phyloP scores from a whole-genome alignment of 2,329 filamentous ascomycete genomes.

The Plenodomus lindquistii region DNA sequence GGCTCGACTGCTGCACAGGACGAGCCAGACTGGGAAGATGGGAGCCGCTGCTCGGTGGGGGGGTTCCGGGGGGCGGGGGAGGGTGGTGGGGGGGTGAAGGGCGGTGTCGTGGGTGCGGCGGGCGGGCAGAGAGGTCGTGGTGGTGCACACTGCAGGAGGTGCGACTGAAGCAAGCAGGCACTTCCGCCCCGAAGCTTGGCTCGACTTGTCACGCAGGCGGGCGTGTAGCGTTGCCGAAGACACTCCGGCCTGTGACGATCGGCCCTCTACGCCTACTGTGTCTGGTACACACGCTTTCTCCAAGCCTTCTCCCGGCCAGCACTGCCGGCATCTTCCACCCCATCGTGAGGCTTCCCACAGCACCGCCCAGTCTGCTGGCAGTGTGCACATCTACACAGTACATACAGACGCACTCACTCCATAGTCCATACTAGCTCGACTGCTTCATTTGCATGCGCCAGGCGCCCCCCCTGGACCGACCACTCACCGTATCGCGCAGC shows the following conservation, averaged over 20 bases:
- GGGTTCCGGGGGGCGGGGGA: constrained; percentile 12
- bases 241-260: constrained; percentile 12
- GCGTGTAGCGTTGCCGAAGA: constrained; percentile 15
- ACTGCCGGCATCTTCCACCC: no score
- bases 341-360: no score
- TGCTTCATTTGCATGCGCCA: constrained; percentile 35
- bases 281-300: no score
- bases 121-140: constrained; percentile 2
- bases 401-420: no score
- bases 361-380: no score
- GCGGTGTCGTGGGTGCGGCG: constrained; percentile 22
- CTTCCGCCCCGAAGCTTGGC: constrained; percentile 2
- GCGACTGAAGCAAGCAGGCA: constrained; percentile 4
- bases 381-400: no score
- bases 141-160: constrained; percentile 15
- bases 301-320: no score
- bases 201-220: constrained; percentile 1
- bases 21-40: constrained; percentile 52
- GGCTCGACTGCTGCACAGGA: constrained; percentile 49
- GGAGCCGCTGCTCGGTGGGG: constrained; percentile 36
- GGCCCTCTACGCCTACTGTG: no score
- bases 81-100: constrained; percentile 23
- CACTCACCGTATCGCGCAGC: constrained; percentile 12
- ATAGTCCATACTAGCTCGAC: neutral
- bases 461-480: constrained; percentile 19